Conservation (phyloP, 2,329 filamentous ascomycete species). For the Pseudocercospora ulei region DNA sequence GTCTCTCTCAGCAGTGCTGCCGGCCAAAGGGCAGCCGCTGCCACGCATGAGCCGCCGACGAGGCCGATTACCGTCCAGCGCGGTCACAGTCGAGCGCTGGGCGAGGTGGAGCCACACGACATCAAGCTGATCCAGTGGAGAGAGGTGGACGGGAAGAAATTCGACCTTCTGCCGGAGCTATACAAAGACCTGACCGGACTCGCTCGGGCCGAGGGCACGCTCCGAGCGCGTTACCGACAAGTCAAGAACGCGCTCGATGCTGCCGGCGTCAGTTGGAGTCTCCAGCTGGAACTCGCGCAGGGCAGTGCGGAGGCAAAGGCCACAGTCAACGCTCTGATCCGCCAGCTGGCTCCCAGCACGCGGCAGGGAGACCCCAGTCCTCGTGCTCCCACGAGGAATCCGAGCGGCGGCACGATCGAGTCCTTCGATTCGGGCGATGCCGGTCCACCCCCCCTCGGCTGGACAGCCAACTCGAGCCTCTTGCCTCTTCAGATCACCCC, state of each 20-base stretch:
- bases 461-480: not conserved
- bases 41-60: no score
- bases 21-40: slow-evolving; percentile 6
- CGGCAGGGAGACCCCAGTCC: not conserved
- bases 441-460: not conserved
- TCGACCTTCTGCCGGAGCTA: slow-evolving; percentile 8
- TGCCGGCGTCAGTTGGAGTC: slow-evolving; percentile 4
- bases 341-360: not conserved
- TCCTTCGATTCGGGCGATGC: no score
- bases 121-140: slow-evolving; percentile 14
- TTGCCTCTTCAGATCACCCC: slow-evolving; percentile 7
- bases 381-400: no score
- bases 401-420: no score
- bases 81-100: slow-evolving; percentile 4
- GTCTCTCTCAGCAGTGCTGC: slow-evolving; percentile 15
- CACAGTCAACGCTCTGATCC: slow-evolving; percentile 15
- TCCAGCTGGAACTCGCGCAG: slow-evolving; percentile 8
- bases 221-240: slow-evolving; percentile 10
- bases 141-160: slow-evolving; percentile 13
- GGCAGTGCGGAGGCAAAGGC: slow-evolving; percentile 13
- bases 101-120: slow-evolving; percentile 15
- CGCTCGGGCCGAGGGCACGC: slow-evolving; percentile 6
- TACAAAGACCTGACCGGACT: slow-evolving; percentile 9
- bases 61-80: no score
- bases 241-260: slow-evolving; percentile 11